phyloP scores from a whole-genome alignment of 116 monocot species.

The Iris pallida region DNA sequence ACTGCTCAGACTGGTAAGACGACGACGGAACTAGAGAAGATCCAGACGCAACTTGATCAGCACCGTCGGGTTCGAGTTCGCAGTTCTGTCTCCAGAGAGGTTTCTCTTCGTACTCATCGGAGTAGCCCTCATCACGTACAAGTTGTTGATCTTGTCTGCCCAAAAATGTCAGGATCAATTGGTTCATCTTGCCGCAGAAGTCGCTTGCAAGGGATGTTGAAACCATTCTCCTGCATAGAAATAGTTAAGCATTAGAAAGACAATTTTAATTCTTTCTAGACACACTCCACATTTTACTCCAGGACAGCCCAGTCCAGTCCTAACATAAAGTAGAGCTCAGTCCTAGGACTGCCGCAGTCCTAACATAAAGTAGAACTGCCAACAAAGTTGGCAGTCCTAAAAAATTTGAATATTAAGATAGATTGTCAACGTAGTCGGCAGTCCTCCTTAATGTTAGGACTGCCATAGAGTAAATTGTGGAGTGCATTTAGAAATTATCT shows the following conservation, averaged over 20 bases:
- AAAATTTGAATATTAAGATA: too few relatives aligned
- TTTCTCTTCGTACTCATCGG: conserved; percentile 27
- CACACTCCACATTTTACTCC: too few relatives aligned
- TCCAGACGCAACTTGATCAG: conserved; percentile 27
- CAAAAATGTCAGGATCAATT: conserved; percentile 41
- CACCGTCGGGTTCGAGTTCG: conserved; percentile 13
- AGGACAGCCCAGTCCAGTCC: too few relatives aligned
- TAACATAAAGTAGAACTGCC: too few relatives aligned
- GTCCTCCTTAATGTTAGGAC: too few relatives aligned
- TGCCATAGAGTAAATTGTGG: too few relatives aligned
- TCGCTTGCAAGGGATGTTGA: conserved; percentile 61
- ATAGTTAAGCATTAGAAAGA: neutral
- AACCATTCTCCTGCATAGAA: conserved; percentile 53
- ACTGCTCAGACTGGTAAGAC: conserved; percentile 10
- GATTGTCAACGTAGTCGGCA: too few relatives aligned
- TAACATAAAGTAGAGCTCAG: too few relatives aligned
- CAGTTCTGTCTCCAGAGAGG: conserved; percentile 16
- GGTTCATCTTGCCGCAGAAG: conserved; percentile 62
- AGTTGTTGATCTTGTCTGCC: conserved; percentile 38
- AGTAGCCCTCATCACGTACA: conserved; percentile 26
- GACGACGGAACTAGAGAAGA: conserved; percentile 28
- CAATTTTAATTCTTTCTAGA: too few relatives aligned
- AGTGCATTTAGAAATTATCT: too few relatives aligned
- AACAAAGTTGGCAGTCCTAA: too few relatives aligned
- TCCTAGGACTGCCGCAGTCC: too few relatives aligned